Evolutionary conservation across 306 rosid genomes (phyloP), one percentile per base, ranked within the genome.

Genomic region (Rubus idaeus): DNA sequence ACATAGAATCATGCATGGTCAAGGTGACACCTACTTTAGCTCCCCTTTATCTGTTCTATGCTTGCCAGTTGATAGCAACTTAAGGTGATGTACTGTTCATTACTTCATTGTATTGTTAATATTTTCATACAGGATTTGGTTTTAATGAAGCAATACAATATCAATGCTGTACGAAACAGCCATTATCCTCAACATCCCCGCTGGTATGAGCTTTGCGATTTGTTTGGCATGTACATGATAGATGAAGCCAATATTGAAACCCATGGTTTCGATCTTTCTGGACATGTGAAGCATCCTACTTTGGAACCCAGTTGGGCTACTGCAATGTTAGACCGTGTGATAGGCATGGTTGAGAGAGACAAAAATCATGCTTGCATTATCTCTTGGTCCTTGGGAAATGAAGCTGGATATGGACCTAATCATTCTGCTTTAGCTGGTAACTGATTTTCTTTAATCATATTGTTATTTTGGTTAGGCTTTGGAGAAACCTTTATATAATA

Each of bases 101-200:
- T n/a, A n/a, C n/a, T n/a, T n/a, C n/a, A 57, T 42, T 26, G 7
- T 44, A 73, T 26, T 67, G 42, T 46, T 73, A 53, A 26, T 80
- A 78, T 62, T 70, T 77, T 70, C 53, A 55, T 81, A 70, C 89
- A 94, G 96, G 98, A 95, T 88, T 87, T 95, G 88, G 89, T 89
- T 81, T 45, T 92, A 46, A 92, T 95, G 98, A 95, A 95, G 84
- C 92, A 95, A 84, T 82, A 88, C 82, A 95, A 95, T 81, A 84
- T 95, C 71, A 95, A 95, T 87, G 95, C 97, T 13, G 96, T 95
- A 83, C 89, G 98, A 84, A 95, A 95, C 85, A 92, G 98, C 80
- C 98, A 95, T 88, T 95, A 95, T 86, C 98, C 98, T 51, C 97
- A 95, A 80, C 98, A 95, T 86, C 85, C 96, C 12, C 96, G 97